Percentiles rank a stretch among this genome's conserved stretches.
These are phyloP conservation scores for Tetrahymena malaccensis DNA, from an alignment of 73 alveolate species.

Conservation along the genomic window DNA sequence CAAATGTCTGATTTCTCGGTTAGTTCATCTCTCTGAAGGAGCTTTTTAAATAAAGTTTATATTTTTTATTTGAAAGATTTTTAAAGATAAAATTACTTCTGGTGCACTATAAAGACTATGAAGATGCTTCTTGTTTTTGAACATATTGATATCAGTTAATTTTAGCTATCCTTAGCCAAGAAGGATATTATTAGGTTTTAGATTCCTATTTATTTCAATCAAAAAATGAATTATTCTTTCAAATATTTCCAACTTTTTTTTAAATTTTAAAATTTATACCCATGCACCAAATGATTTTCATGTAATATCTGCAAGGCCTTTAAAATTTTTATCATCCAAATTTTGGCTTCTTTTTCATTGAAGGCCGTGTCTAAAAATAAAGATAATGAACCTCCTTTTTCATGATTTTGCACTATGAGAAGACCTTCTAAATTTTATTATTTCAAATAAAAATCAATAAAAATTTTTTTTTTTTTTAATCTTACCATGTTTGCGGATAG, in stretches of 20 bases:
- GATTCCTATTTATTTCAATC: background rate
- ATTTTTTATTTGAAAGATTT: background rate
- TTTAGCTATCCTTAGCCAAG: background rate
- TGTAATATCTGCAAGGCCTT: background rate
- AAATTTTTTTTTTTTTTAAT: background rate
- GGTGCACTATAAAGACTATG: background rate
- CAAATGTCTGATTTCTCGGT: background rate
- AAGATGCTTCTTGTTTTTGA: background rate
- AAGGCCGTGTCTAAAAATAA: background rate
- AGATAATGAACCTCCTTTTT: background rate
- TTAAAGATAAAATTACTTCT: background rate
- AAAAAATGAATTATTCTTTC: too few relatives aligned
- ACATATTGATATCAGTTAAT: background rate
- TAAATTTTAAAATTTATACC: background rate
- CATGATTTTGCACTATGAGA: background rate
- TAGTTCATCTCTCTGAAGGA: background rate
- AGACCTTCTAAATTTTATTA: background rate
- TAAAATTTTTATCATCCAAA: background rate
- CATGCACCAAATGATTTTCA: background rate
- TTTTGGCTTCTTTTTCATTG: background rate
- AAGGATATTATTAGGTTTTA: background rate
- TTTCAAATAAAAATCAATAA: background rate
- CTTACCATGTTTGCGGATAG: background rate
- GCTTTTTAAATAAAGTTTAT: background rate
- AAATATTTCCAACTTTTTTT: too few relatives aligned